Evolutionary conservation across 1,139 yeast species (phyloP), one percentile per base, ranked within the genome.

Genomic region (Candida buenavistaensis): DNA sequence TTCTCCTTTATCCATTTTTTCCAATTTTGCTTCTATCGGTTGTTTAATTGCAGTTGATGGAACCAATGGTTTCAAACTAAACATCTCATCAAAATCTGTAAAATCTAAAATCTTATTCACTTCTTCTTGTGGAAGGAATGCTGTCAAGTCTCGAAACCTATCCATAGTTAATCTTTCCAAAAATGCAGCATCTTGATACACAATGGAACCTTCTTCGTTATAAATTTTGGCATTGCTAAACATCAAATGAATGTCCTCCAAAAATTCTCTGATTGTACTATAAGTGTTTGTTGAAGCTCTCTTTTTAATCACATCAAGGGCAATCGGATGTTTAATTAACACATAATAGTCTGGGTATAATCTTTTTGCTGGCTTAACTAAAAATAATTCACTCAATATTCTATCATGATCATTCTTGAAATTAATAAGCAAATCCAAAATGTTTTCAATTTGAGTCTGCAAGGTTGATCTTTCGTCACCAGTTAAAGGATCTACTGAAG

Each of bases 271-370:
- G 32, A 82, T 58, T 6, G 65, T 58, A 17, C 66, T 64, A 52
- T 87, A 86, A 6, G 74, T 66, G 36, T 62, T 67, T 21, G 71
- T 59, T 30, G 69, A 66, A 33, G 87, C 68, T 48, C 86, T 73
- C 56, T 77, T 82, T 48, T 70, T 73, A 36, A 89, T 70, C 17
- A 73, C 70, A 43, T 82, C 87, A 45, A 89, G 70, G 0, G 96
- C 92, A 46, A 87, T 76, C n/a, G 96, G 96, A 45, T 78, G 74
- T 45, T 73, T 75, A 48, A 90, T 89, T 41, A 89, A 62, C 38
- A 80, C 74, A 55, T 87, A 90, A 55, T 90, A 90, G 56, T 90
- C 97, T 0, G 97, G 96, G 48, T 90, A 90, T 28, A 77, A 61
- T 53, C 74, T 75, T 50, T 74, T 78, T 0, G 94, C 76, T 6